These are phyloP conservation scores for Neonectria faginata DNA, from an alignment of 2,329 filamentous ascomycete species.

Conservation along the genomic window DNA sequence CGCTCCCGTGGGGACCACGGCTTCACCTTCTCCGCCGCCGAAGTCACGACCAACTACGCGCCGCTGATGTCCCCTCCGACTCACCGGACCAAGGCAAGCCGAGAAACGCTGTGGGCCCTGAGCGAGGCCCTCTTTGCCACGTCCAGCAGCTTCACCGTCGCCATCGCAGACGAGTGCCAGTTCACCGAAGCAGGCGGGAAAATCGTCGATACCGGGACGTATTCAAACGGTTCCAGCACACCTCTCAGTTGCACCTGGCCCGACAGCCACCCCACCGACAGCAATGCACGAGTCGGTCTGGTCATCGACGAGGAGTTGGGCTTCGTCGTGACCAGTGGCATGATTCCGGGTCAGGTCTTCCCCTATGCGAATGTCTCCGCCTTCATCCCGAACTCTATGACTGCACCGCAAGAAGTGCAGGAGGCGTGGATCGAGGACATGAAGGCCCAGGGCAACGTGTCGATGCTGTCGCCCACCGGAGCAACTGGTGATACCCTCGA, in stretches of 20 bases:
- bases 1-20: slow-evolving; percentile 25
- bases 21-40: slow-evolving; percentile 23
- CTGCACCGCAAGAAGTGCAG: slow-evolving; percentile 16
- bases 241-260: slow-evolving; percentile 23
- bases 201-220: slow-evolving; percentile 18
- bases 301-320: slow-evolving; percentile 27
- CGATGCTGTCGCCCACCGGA: slow-evolving; percentile 17
- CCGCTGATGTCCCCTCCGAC: slow-evolving; percentile 17
- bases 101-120: slow-evolving; percentile 9
- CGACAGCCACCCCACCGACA: slow-evolving; percentile 16
- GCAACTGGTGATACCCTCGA: slow-evolving; percentile 27
- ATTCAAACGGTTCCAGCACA: slow-evolving; percentile 14
- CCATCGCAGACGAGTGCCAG: slow-evolving; percentile 15
- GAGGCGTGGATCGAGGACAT: slow-evolving; percentile 19
- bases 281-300: slow-evolving; percentile 12
- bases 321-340: slow-evolving; percentile 24
- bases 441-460: not conserved
- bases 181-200: slow-evolving; percentile 25
- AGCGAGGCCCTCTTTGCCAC: slow-evolving; percentile 22
- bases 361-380: slow-evolving; percentile 23
- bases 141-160: slow-evolving; percentile 18
- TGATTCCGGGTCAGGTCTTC: slow-evolving; percentile 20
- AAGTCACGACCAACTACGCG: slow-evolving; percentile 13
- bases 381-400: slow-evolving; percentile 25
- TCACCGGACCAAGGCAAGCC: slow-evolving; percentile 22